Evolutionary conservation across 2,329 filamentous ascomycete genomes (phyloP), one percentile per base, ranked within the genome.

Genomic region (Zopfia rhizophila): DNA sequence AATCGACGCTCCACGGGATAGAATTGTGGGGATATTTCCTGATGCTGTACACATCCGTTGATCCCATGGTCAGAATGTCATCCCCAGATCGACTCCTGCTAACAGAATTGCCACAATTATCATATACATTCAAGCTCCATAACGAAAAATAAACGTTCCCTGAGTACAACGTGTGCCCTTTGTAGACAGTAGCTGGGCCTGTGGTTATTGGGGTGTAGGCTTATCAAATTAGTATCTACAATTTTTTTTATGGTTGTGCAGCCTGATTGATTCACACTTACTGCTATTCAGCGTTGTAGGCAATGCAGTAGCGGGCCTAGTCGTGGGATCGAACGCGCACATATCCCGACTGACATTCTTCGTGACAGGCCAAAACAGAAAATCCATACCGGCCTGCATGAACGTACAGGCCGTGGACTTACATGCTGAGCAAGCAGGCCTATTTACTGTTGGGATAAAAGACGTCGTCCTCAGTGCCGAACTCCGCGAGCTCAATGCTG

Each of bases 91-190:
- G 40, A 21, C 17, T 19, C 14, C 41, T n/a, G 3, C 30, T 43
- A 17, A 56, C 27, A 0, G 16, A 17, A 5, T 48, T 38, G 3
- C 38, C 31, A 30, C 53, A 59, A 21, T 52, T 56, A 22, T 59
- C 56, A n/a, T n/a, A n/a, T n/a, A n/a, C n/a, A n/a, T n/a, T n/a
- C n/a, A n/a, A n/a, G n/a, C n/a, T n/a, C n/a, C n/a, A n/a, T n/a
- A 55, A 32, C 2, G 53, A 56, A 2, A 59, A 19, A 21, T 59
- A 59, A 3, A 59, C 40, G 27, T 59, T 59, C 14, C 56, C 56
- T 33, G 49, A 19, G 21, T 53, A 59, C 45, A 59, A 48, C 1
- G 56, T 59, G 2, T 48, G 29, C 5, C 51, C 53, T 12, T 56
- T 40, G 4, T 55, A 48, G 8, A 56, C 48, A 8, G 48, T 49